Conservation (phyloP, 148 eudicot genomes). For the Chenopodium album region DNA sequence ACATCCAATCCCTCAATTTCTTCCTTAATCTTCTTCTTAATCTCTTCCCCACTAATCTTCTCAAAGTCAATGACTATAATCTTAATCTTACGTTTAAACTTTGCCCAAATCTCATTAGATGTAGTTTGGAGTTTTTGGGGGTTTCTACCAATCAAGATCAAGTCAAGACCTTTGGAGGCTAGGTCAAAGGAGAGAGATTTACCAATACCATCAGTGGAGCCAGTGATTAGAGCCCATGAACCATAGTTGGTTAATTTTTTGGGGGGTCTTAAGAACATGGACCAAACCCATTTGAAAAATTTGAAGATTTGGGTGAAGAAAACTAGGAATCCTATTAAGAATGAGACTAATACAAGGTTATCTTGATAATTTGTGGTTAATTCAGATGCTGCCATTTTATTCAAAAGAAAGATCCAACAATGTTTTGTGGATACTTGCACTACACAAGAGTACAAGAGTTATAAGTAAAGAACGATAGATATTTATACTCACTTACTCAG, state of each 20-base stretch:
- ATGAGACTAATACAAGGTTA: constrained; percentile 7
- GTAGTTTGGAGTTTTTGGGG: constrained; percentile 35
- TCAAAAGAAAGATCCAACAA: too few species aligned
- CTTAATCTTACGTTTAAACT: constrained; percentile 42
- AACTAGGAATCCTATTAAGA: constrained; percentile 26
- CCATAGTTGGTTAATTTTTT: constrained; percentile 46
- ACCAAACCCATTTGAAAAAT: constrained; percentile 34
- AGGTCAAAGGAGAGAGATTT: constrained; percentile 43
- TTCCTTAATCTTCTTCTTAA: constrained; percentile 37
- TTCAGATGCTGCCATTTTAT: neutral
- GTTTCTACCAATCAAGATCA: constrained; percentile 49
- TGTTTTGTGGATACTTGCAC: too few species aligned
- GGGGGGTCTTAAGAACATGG: constrained; percentile 38
- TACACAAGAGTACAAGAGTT: too few species aligned
- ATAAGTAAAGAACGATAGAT: too few species aligned
- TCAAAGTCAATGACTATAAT: constrained; percentile 66
- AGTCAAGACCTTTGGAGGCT: constrained; percentile 46
- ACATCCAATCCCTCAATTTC: constrained; percentile 62
- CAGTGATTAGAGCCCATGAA: constrained; percentile 59
- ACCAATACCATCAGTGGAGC: constrained; percentile 61
- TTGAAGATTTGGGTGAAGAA: constrained; percentile 15
- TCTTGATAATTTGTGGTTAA: neutral
- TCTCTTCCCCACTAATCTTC: constrained; percentile 39
- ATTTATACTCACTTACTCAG: too few species aligned
- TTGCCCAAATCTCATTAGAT: constrained; percentile 27